phyloP scores from a whole-genome alignment of 306 rosid genomes.

The Alnus glutinosa region DNA sequence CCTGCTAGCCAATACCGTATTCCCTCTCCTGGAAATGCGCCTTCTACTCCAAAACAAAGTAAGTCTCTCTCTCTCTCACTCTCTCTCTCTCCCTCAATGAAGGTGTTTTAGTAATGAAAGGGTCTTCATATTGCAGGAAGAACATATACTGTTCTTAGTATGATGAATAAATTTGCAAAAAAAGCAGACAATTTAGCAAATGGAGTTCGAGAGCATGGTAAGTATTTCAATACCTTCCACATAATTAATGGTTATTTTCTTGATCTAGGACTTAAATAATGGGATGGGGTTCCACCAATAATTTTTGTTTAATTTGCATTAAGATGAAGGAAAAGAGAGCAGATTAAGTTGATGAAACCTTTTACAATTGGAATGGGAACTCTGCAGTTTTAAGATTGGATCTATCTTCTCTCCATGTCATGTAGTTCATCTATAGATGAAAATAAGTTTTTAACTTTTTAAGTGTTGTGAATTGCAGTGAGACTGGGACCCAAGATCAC shows the following conservation, averaged over 20 bases:
- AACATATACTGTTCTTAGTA: slow-evolving; percentile 30
- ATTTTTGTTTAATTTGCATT: not conserved
- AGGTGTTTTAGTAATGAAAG: not conserved
- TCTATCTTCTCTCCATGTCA: not conserved
- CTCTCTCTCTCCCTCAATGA: not conserved
- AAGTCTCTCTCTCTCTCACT: not conserved
- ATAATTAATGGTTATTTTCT: not conserved
- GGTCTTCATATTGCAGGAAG: slow-evolving; percentile 32
- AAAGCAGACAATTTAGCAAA: slow-evolving; percentile 36
- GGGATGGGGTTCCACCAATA: not conserved
- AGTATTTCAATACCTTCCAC: slow-evolving; percentile 3
- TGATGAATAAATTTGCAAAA: slow-evolving; percentile 34
- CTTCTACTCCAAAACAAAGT: slow-evolving; percentile 38
- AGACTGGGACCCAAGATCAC: slow-evolving; percentile 41
- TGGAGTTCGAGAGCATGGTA: slow-evolving; percentile 52
- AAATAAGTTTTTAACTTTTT: not conserved
- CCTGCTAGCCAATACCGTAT: slow-evolving; percentile 34
- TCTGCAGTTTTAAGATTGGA: too few relatives aligned
- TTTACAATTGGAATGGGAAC: not conserved
- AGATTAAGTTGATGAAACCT: not conserved
- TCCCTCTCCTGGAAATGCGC: slow-evolving; percentile 21
- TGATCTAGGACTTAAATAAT: not conserved
- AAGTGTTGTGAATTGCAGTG: slow-evolving; percentile 30
- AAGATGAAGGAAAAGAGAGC: not conserved
- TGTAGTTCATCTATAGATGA: not conserved